phyloP scores from a whole-genome alignment of 2,329 filamentous ascomycete species.

The Ceratocystis cacaofunesta region DNA sequence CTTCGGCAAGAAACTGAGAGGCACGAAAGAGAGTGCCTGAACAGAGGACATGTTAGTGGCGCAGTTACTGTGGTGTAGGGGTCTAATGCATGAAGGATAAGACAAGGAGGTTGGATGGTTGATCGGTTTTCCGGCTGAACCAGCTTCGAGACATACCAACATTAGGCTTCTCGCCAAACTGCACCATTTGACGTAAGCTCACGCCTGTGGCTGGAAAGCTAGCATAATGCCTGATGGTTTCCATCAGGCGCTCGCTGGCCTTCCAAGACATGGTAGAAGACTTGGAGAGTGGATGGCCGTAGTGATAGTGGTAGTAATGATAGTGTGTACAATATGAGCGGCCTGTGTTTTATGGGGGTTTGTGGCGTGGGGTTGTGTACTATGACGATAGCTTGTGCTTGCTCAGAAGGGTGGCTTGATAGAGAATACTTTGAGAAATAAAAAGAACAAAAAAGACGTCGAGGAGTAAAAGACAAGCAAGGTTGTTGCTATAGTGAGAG shows the following conservation, averaged over 20 bases:
- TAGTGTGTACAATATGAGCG: background rate
- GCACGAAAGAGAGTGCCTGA: conserved; percentile 88
- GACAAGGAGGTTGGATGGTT: background rate
- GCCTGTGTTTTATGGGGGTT: background rate
- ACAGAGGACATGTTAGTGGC: conserved; percentile 4
- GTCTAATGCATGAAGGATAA: background rate
- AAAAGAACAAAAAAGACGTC: background rate
- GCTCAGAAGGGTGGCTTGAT: background rate
- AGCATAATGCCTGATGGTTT: conserved; percentile 93
- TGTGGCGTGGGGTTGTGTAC: background rate
- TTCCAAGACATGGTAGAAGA: conserved; percentile 72
- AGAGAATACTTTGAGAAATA: background rate
- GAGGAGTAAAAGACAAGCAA: background rate
- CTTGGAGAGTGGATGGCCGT: background rate
- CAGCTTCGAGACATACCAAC: conserved; percentile 45
- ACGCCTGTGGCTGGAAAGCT: conserved; percentile 93
- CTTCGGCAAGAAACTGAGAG: conserved; percentile 95
- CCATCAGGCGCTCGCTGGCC: conserved; percentile 78
- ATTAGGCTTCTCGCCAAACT: conserved; percentile 89
- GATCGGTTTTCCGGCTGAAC: too few relatives aligned
- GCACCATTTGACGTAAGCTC: conserved; percentile 96
- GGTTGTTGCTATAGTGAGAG: background rate
- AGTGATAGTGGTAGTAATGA: too few relatives aligned
- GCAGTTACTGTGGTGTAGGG: background rate
- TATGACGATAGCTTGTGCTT: background rate